Evolutionary conservation across 2,329 filamentous ascomycete species (phyloP).

Genomic region (Phoma sp.): DNA sequence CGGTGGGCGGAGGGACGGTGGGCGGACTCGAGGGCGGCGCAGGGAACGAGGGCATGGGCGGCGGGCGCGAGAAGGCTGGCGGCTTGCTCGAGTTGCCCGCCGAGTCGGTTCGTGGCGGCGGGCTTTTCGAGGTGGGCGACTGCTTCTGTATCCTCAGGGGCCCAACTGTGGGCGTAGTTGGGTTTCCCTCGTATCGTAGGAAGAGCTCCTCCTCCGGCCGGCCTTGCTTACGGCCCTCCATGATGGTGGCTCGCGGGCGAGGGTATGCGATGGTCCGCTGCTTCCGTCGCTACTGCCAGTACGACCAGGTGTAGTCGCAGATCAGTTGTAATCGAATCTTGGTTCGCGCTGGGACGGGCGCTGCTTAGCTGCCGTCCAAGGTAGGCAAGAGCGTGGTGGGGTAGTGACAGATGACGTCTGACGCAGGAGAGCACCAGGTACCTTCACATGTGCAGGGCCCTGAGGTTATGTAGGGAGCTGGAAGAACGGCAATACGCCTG

Average conservation of each 20-base stretch:
- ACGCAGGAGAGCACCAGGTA: conserved; percentile 5
- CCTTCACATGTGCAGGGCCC: conserved; percentile 14
- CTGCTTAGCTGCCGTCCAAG: conserved; percentile 11
- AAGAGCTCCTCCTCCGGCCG: conserved; percentile 85
- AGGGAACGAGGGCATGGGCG: conserved; percentile 71
- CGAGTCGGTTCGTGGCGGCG: conserved; percentile 65
- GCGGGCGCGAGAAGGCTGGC: conserved; percentile 47
- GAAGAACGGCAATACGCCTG: conserved; percentile 17
- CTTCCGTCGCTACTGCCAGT: neutral
- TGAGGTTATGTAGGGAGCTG: conserved; percentile 14
- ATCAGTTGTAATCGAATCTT: conserved; percentile 7
- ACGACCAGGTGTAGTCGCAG: neutral
- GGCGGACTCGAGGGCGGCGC: conserved; percentile 58
- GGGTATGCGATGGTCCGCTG: neutral
- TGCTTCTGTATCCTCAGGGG: conserved; percentile 87
- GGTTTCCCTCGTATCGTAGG: conserved; percentile 58
- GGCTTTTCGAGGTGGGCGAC: conserved; percentile 56
- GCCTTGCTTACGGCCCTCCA: conserved; percentile 65
- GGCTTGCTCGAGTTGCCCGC: conserved; percentile 66
- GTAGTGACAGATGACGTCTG: conserved; percentile 24
- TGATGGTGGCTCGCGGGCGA: conserved; percentile 22
- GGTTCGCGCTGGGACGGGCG: conserved; percentile 8
- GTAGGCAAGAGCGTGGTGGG: conserved; percentile 14
- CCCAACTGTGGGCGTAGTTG: conserved; percentile 79
- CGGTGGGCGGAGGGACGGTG: conserved; percentile 51